These are phyloP conservation scores for Botrytis porri DNA, from an alignment of 2,329 filamentous ascomycete genomes.

Conservation along the genomic window DNA sequence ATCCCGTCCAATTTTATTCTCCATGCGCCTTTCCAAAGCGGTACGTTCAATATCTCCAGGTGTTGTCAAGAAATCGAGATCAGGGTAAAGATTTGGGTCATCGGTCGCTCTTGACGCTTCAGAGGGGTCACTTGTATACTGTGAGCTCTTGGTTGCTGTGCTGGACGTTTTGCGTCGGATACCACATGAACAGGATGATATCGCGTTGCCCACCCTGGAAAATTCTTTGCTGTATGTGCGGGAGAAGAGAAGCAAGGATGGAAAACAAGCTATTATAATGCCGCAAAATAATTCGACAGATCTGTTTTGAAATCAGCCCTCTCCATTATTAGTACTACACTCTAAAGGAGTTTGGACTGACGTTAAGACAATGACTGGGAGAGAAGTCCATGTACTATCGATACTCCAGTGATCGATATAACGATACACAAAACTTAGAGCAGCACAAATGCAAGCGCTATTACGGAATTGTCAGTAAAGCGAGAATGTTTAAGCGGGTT, in stretches of 20 bases:
- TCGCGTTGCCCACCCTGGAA: fast-evolving
- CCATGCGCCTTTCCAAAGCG: fast-evolving
- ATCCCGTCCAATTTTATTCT: neutral
- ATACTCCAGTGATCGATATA: neutral
- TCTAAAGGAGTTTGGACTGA: neutral
- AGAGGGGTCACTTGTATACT: fast-evolving
- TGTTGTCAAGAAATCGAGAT: neutral
- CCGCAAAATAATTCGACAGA: neutral
- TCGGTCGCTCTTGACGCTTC: neutral
- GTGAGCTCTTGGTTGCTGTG: fast-evolving
- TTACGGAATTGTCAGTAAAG: fast-evolving
- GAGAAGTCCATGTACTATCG: neutral
- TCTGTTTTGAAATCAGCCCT: neutral
- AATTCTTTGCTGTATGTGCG: fast-evolving
- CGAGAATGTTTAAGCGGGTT: fast-evolving
- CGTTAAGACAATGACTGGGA: fast-evolving
- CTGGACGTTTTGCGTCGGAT: fast-evolving
- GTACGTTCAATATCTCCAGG: neutral
- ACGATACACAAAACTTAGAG: neutral
- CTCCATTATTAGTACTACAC: neutral
- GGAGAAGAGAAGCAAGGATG: neutral
- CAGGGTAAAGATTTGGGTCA: fast-evolving
- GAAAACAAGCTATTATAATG: neutral
- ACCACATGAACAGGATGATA: fast-evolving
- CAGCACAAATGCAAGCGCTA: neutral